Percentiles rank a stretch among this genome's conserved stretches.
phyloP scores from a whole-genome alignment of 768 basidiomycete species.

The Boletus rufocinnamomeus region DNA sequence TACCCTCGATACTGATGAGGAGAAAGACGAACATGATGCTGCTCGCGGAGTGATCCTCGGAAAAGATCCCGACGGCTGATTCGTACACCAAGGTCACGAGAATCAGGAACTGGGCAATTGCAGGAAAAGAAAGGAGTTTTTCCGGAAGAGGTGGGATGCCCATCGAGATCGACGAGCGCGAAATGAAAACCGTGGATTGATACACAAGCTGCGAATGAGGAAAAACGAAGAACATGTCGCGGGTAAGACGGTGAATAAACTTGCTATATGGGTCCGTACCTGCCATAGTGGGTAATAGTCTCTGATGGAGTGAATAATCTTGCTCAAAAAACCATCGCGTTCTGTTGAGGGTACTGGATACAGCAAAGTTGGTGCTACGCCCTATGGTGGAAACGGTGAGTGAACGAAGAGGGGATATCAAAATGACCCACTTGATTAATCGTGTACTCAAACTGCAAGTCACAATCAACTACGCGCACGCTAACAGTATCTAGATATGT shows the following conservation, averaged over 20 bases:
- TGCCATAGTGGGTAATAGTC: constrained; percentile 98
- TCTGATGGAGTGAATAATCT: constrained; percentile 78
- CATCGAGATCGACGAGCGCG: constrained; percentile 86
- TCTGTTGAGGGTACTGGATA: constrained; percentile 78
- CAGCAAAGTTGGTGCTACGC: constrained; percentile 85
- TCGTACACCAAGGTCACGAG: constrained; percentile 64
- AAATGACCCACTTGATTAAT: constrained; percentile 72
- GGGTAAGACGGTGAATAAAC: constrained; percentile 3
- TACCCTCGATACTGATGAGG: constrained; percentile 84
- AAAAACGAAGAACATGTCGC: constrained; percentile 1
- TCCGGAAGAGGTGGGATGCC: constrained; percentile 79
- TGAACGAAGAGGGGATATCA: neutral
- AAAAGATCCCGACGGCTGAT: constrained; percentile 68
- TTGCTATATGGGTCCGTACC: constrained; percentile 43
- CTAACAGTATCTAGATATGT: neutral
- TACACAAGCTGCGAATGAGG: constrained; percentile 62
- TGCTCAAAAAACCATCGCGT: constrained; percentile 62
- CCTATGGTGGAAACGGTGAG: constrained; percentile 43
- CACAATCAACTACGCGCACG: neutral
- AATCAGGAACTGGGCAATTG: constrained; percentile 67
- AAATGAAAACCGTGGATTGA: constrained; percentile 90
- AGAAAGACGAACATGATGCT: constrained; percentile 68
- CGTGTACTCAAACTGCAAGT: constrained; percentile 81
- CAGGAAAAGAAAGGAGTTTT: constrained; percentile 69
- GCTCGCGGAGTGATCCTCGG: constrained; percentile 41